Evolutionary conservation across 208 protist species (phyloP), one percentile per base, ranked within the genome.

Genomic region (Leptomonas pyrrhocoris): DNA sequence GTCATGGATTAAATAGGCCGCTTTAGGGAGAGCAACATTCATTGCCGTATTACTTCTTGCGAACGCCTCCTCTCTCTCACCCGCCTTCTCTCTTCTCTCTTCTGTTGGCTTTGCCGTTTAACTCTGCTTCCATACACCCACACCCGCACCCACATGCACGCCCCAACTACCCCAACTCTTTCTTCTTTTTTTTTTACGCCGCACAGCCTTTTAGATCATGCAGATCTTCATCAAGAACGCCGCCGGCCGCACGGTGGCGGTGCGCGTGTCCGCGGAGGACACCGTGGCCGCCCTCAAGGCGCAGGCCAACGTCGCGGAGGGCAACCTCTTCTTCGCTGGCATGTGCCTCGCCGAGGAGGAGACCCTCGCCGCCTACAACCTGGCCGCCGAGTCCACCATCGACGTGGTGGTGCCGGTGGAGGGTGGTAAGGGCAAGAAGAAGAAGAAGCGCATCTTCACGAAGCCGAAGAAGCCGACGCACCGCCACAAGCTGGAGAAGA

Each of bases 391-490:
- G 79, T 89, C 88, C 79, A 97, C 95, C 54, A 77, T 97, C 50
- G 80, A 97, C 61, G 86, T 92, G 23, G 83, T 97, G 28, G 62
- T 98, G 59, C 88, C 94, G 28, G 87, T 98, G 18, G 83, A 94
- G 79, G 93, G 93, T 50, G 93, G 93, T 74, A 96, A 94, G 88
- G 98, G 97, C 74, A 98, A 98, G 86, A 99, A 99, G 93, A 99
- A 99, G 98, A 98, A 98, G 85, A 99, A 99, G 97, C 99, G 99
- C 89, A 98, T 99, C 93, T 97, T 95, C 85, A 99, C 98, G 84
- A 99, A 98, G 80, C 98, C 98, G 65, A 99, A 99, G 98, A 99
- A 99, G 92, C 94, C 94, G 63, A 98, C 90, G 69, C 96, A 99
- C 93, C 97, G 96, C 74, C 86, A 98, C 84, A 99, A 99, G 95